These are phyloP conservation scores for Nidularia pulvinata DNA, from an alignment of 768 basidiomycete genomes.

Conservation along the genomic window DNA sequence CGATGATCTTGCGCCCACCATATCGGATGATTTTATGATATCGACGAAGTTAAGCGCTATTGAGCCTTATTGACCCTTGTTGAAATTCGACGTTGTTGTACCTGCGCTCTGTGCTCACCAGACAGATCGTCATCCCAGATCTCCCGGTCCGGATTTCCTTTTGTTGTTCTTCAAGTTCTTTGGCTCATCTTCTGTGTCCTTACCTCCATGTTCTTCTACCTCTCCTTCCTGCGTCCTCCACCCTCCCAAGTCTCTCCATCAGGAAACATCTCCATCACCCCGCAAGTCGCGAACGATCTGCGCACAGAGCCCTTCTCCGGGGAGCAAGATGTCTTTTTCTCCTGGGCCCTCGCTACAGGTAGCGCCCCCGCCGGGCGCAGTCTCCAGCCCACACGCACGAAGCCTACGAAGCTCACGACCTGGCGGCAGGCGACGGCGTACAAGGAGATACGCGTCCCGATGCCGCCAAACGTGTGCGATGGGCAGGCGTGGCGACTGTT, in stretches of 20 bases:
- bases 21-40: too few relatives aligned
- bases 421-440: conserved; percentile 72
- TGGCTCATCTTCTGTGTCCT: neutral
- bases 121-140: too few relatives aligned
- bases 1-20: too few relatives aligned
- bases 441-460: conserved; percentile 69
- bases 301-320: conserved; percentile 70
- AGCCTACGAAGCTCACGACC: conserved; percentile 67
- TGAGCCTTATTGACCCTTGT: too few relatives aligned
- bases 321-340: conserved; percentile 66
- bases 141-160: too few relatives aligned
- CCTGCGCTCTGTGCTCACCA: too few relatives aligned
- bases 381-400: conserved; percentile 14
- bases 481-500: conserved; percentile 70
- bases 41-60: too few relatives aligned
- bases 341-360: conserved; percentile 44
- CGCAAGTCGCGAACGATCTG: conserved; percentile 89
- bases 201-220: conserved; percentile 75
- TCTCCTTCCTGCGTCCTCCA: conserved; percentile 89
- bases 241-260: conserved; percentile 48
- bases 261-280: conserved; percentile 60
- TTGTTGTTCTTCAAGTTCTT: neutral
- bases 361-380: too few relatives aligned
- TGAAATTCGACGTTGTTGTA: too few relatives aligned
- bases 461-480: conserved; percentile 49